A percentile compares a stretch with the other conserved stretches of the same genome.
These are phyloP conservation scores for Linnemannia hyalina DNA, from an alignment of 192 early-diverging fungal species.

Conservation along the genomic window DNA sequence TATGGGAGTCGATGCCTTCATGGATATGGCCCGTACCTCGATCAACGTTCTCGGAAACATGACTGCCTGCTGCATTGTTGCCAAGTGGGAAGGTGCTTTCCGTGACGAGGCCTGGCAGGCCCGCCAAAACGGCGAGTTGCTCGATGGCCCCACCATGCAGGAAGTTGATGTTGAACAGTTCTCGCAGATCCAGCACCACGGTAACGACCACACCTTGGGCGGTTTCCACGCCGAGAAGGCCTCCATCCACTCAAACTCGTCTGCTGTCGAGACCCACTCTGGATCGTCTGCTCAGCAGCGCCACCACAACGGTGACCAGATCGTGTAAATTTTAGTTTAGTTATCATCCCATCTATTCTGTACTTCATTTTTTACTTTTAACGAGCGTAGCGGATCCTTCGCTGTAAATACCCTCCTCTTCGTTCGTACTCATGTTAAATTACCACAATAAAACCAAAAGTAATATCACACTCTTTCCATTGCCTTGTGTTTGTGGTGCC, in stretches of 20 bases:
- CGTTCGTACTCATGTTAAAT: background rate
- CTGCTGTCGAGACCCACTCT: slow-evolving; percentile 8
- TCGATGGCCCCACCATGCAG: slow-evolving; percentile 32
- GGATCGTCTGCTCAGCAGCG: slow-evolving; percentile 3
- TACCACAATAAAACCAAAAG: background rate
- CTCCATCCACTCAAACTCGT: slow-evolving; percentile 28
- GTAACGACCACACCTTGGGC: slow-evolving; percentile 13
- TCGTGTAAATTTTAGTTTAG: slow-evolving; percentile 23
- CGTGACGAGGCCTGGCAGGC: slow-evolving; percentile 60
- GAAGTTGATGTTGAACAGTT: slow-evolving; percentile 34
- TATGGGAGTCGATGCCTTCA: slow-evolving; percentile 80
- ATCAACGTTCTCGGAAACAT: slow-evolving; percentile 82
- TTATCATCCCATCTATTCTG: background rate
- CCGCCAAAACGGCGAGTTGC: slow-evolving; percentile 17
- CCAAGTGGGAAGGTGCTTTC: slow-evolving; percentile 78
- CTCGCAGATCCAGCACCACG: slow-evolving; percentile 18
- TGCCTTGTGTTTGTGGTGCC: background rate
- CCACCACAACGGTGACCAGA: slow-evolving; percentile 14
- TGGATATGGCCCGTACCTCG: slow-evolving; percentile 81
- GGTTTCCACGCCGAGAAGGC: slow-evolving; percentile 35
- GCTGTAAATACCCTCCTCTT: slow-evolving; percentile 9
- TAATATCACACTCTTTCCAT: background rate
- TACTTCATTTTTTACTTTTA: slow-evolving; percentile 1
- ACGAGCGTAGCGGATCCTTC: slow-evolving; percentile 1
- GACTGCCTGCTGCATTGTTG: slow-evolving; percentile 73